A percentile compares a stretch with the other conserved stretches of the same genome.
Conservation (phyloP, 2,329 filamentous ascomycete species). For the Fusarium albosuccineum region DNA sequence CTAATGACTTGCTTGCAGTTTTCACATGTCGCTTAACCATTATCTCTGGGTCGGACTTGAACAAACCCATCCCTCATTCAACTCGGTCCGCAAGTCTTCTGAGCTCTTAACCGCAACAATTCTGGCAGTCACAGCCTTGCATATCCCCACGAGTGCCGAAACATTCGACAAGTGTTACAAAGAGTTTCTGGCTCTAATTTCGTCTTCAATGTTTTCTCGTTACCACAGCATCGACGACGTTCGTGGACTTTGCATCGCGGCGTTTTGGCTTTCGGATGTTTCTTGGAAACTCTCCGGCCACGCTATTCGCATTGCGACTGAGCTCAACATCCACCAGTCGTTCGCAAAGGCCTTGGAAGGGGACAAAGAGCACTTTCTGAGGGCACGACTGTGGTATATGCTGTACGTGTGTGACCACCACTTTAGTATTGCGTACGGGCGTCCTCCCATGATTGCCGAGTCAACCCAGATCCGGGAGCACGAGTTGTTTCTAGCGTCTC, state of each 20-base stretch:
- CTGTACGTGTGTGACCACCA: constrained; percentile 51
- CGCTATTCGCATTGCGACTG: constrained; percentile 69
- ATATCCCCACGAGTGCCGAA: constrained; percentile 65
- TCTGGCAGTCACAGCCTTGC: constrained; percentile 69
- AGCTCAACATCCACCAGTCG: constrained; percentile 67
- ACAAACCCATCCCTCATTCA: constrained; percentile 56
- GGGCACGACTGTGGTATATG: constrained; percentile 70
- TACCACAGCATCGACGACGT: constrained; percentile 70
- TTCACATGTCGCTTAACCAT: constrained; percentile 33
- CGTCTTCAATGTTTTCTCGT: constrained; percentile 68
- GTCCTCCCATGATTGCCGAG: constrained; percentile 47
- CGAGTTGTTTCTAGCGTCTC: constrained; percentile 43
- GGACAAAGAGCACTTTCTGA: constrained; percentile 63
- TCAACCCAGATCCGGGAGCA: constrained; percentile 40
- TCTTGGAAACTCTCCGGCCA: constrained; percentile 72
- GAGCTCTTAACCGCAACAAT: constrained; percentile 69
- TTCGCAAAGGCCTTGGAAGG: constrained; percentile 63
- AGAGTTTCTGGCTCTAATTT: constrained; percentile 69
- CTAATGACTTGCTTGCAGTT: constrained; percentile 4
- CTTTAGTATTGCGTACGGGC: constrained; percentile 50
- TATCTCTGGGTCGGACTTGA: constrained; percentile 36
- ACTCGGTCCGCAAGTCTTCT: constrained; percentile 66
- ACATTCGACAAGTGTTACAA: constrained; percentile 62
- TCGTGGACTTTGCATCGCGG: constrained; percentile 70
- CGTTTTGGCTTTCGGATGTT: constrained; percentile 73